Evolutionary conservation across 2,329 filamentous ascomycete species (phyloP), one percentile per base, ranked within the genome.

Genomic region (Nemania abortiva): DNA sequence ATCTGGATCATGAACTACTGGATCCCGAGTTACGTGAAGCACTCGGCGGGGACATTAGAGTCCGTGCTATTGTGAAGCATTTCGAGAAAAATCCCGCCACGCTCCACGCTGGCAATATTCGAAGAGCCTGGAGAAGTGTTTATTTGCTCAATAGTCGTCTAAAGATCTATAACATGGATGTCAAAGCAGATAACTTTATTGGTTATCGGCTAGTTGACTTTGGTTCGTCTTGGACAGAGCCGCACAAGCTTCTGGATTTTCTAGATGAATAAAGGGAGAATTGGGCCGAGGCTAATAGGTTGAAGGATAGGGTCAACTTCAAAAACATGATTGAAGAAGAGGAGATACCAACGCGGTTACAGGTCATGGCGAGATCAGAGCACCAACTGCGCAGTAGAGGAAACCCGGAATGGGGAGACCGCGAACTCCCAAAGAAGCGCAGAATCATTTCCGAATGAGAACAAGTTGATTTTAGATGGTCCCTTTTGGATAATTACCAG

Each of bases 191-290:
- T 3, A 65, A 65, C 39, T 59, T 65, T 13, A 60, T 65, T 20
- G 34, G 34, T 13, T 34, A 18, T 20, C 18, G 47, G 18, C 31
- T 65, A 2, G 54, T 58, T 18, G 55, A 45, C 27, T 65, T 65
- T 54, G 63, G 55, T 6, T 54, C 63, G 13, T 65, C 63, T 59
- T 65, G 63, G 63, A 59, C 63, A 15, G 54, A 59, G 63, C 63
- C 55, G 1, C 55, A 65, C 9, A 29, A 27, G 9, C 18, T 65
- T 34, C 42, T 65, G 10, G 18, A 47, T 1, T 47, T 15, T n/a
- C 9, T 55, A 2, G 60, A 55, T 1, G 18, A 55, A 37, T 9
- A 4, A 2, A 3, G 15, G 2, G 15, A 60, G 18, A 13, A 24
- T 9, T 49, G 37, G 10, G 58, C 27, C 3, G 42, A n/a, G 29